Conservation (phyloP, 306 rosid genomes). For the Carpinus viminea region DNA sequence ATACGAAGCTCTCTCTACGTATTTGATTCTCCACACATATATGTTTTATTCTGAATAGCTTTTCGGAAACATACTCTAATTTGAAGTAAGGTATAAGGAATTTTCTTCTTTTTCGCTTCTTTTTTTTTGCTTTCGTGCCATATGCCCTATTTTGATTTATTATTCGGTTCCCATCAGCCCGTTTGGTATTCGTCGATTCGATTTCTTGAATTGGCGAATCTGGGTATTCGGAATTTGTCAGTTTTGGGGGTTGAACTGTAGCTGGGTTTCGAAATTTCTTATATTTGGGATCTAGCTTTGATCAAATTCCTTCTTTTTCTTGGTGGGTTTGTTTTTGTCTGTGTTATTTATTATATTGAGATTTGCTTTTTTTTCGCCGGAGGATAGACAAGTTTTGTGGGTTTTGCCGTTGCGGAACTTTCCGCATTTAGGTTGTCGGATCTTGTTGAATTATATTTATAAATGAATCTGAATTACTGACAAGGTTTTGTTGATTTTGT, state of each 20-base stretch:
- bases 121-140: not conserved
- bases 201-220: constrained; percentile 21
- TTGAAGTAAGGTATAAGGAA: constrained; percentile 35
- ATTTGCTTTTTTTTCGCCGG: not conserved
- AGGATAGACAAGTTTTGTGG: constrained; percentile 27
- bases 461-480: constrained; percentile 1
- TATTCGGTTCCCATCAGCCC: constrained; percentile 9
- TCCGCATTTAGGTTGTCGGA: constrained; percentile 6
- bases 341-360: not conserved
- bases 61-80: not conserved
- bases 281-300: not conserved
- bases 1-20: not conserved
- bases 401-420: not conserved
- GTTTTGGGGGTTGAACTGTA: constrained; percentile 16
- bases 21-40: not conserved
- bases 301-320: not conserved
- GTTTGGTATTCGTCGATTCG: not conserved
- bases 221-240: constrained; percentile 32
- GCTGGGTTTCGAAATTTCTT: constrained; percentile 26
- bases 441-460: constrained; percentile 5
- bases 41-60: not conserved
- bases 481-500: not conserved
- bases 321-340: not conserved
- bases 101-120: constrained; percentile 4
- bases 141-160: not conserved